Evolutionary conservation across 345 rosid species (phyloP).

Genomic region (Adansonia digitata): DNA sequence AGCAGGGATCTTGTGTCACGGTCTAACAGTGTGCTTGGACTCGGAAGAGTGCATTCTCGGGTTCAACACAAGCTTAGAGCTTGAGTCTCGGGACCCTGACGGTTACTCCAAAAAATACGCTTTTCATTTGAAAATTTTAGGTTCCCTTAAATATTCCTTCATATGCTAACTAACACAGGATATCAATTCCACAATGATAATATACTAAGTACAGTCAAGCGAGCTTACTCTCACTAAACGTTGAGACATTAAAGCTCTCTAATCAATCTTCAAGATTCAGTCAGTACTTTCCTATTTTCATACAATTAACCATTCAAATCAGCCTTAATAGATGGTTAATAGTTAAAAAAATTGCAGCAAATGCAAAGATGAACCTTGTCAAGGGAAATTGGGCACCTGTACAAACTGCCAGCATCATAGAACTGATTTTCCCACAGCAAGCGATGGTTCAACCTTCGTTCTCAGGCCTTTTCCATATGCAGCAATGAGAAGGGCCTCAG

Average conservation of each 20-base stretch:
- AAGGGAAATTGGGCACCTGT: not conserved
- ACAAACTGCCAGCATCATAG: not conserved
- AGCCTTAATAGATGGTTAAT: not conserved
- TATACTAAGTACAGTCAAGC: not conserved
- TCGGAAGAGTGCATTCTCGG: no score
- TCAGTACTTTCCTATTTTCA: not conserved
- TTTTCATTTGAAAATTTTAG: not conserved
- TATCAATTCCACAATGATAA: not conserved
- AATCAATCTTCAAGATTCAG: not conserved
- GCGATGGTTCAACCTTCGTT: slow-evolving; percentile 26
- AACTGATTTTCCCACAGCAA: slow-evolving; percentile 13
- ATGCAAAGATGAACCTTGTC: not conserved
- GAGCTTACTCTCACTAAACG: not conserved
- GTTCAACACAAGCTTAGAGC: no score
- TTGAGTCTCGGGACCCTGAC: no score
- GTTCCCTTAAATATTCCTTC: not conserved
- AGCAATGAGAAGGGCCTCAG: slow-evolving; percentile 84
- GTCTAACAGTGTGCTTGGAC: no score
- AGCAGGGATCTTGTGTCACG: not conserved
- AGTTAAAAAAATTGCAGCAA: not conserved
- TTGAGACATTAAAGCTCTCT: not conserved
- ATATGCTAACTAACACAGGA: not conserved
- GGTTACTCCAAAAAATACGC: not conserved
- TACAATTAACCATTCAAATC: not conserved
- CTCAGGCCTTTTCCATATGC: slow-evolving; percentile 62